Base-by-base conservation (phyloP, 108 stramenopile species). In the Nitzschia sp. region DNA sequence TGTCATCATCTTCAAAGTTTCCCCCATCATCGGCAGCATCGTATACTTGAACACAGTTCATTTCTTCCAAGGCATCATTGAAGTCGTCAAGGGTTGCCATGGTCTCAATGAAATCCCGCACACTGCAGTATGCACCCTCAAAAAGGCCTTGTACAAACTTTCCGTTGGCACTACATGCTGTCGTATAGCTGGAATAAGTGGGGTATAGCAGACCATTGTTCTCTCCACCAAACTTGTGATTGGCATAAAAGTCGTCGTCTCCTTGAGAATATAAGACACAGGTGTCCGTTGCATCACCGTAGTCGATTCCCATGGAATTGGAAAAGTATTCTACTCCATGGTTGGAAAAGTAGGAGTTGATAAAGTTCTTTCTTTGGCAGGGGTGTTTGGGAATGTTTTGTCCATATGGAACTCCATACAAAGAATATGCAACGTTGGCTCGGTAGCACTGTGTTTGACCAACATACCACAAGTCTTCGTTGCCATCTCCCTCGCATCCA, bases 401-500 rank as follows among this genome's bases (percentile, higher is more conserved):
- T 22, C 69, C 77, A 20, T 62, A 52, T 26, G 70, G 69, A 14
- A 81, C 51, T 12, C 83, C 82, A 50, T 81, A 80, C 11, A 87
- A 59, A 7, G 77, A 73, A 51, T 80, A 87, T 0, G 83, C 83
- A 12, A 82, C 82, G 53, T 87, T 83, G 62, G 83, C 86, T 34
- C 82, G 56, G 51, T 78, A 80, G 10, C 56, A 57, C 54, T 63
- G 81, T 6, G 82, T 82, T 10, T 63, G 71, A 57, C 72, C 79
- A 63, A 79, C 42, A 53, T 83, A 84, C 86, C 86, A 87, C 8
- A 25, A 40, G 26, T 69, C 37, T 22, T 62, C 68, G 20, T 70
- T 55, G 3, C 42, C 78, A 9, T 37, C 56, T 21, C 57, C 51
- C 0, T 7, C 72, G 22, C 76, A 63, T 22, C 70, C 70, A 51